Base-by-base conservation (phyloP, 2,329 filamentous ascomycete species). In the Colletotrichum trifolii region DNA sequence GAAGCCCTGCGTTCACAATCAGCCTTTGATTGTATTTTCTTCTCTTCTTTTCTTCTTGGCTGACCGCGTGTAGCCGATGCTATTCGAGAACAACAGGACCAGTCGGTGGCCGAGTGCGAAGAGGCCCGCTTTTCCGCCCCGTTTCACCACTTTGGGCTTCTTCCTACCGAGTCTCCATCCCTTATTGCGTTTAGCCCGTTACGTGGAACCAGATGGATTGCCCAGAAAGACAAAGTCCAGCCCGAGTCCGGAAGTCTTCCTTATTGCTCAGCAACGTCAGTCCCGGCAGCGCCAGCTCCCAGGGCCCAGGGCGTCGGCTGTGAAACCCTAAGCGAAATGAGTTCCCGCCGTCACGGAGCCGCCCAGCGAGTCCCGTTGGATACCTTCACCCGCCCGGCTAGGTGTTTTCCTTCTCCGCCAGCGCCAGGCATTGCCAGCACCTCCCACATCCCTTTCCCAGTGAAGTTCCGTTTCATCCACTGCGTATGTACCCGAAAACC, bases 251-350 rank as follows among this genome's bases (percentile, higher is more conserved):
- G 47, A 42, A 63, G 39, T 45, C 38, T 58, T 33, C 54, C 61
- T 38, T 34, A 39, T 50, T 49, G 48, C 43, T 40, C 49, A 46
- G 43, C 62, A 65, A 39, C 61, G 50, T 50, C 49, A 47, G 45
- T 54, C 46, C 61, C 43, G 35, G 57, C 43, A 61, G 49, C 40
- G 50, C 49, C 61, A 46, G 34, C 40, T 54, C 49, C 25, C 45
- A 50, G 43, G 46, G 45, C 46, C 57, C 53, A 54, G 48, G 48
- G 54, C 43, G 60, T 49, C 54, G 54, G 60, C 54, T 58, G 60
- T 54, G 64, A 66, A 66, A 60, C 64, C 60, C 42, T 61, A 68
- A 68, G 64, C 67, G 67, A 68, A 59, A 68, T 68, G 60, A 67
- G 52, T 61, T 63, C 11, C 64, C 55, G 64, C 60, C 54, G 53